Evolutionary conservation across 345 rosid species (phyloP), one percentile per base, ranked within the genome.

Genomic region (Dimocarpus longan): DNA sequence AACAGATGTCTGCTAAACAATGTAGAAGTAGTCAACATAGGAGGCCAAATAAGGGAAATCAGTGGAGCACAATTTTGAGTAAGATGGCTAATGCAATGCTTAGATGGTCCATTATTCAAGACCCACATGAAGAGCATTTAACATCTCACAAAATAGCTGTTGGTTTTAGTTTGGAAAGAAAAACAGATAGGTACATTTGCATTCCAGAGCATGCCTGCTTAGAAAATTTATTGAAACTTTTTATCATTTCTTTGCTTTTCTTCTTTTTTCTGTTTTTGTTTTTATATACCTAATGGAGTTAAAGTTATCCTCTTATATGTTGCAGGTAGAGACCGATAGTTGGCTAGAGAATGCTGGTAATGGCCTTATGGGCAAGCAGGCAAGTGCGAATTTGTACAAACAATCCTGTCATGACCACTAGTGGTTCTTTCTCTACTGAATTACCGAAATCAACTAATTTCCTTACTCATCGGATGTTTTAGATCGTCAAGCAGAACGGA

Each of bases 291-390:
- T 44, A 2, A 9, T n/a, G 42, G 12, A 48, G 74, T 40, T 68
- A 24, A 64, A 24, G 48, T 46, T n/a, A 46, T 8, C 43, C 18
- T 5, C 8, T 59, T 66, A 28, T 78, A 48, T 77, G 78, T 60
- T 85, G 83, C 86, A 93, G 97, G 79, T 79, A 50, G 97, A 90
- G 76, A 96, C 97, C 42, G 99, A 96, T 74, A 92, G 99, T 86
- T 93, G 98, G 98, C 80, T 96, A 44, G 98, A 93, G 79, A 96
- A 96, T 85, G 97, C 98, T 63, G 93, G 88, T 43, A 92, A 91
- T 75, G 98, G 99, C 68, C 96, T 96, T 21, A 96, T 96, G 99
- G 99, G 99, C 40, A 84, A 79, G 73, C 99, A 93, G 92, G 98
- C 88, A 73, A 81, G 78, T 64, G 28, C 24, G 0, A 28, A 64